Percentiles rank a stretch among this genome's conserved stretches.
These are phyloP conservation scores for Stemphylium vesicarium DNA, from an alignment of 2,329 filamentous ascomycete genomes.

Conservation along the genomic window DNA sequence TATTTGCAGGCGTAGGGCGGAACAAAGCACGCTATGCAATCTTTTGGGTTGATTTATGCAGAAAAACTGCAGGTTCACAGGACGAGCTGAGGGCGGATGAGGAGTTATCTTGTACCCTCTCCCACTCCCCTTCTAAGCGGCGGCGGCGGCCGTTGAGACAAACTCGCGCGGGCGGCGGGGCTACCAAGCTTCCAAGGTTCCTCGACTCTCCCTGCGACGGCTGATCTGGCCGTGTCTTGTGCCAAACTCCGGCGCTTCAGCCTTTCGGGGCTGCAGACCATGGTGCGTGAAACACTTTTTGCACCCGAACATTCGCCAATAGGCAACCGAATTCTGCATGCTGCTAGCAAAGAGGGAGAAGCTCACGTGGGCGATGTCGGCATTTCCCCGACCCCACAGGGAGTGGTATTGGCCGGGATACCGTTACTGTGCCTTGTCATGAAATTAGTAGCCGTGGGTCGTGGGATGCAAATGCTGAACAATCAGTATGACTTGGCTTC, in stretches of 20 bases:
- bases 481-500: constrained; percentile 13
- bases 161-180: constrained; percentile 12
- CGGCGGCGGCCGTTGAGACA: constrained; percentile 10
- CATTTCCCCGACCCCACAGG: constrained; percentile 20
- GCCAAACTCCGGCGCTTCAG: constrained; percentile 6
- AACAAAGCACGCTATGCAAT: not conserved
- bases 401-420: not conserved
- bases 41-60: not conserved
- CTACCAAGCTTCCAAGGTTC: constrained; percentile 4
- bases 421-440: constrained; percentile 6
- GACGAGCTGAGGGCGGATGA: not conserved
- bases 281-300: constrained; percentile 27
- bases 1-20: constrained; percentile 1
- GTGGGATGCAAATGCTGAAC: constrained; percentile 24
- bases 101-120: constrained; percentile 10
- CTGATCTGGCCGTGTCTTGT: constrained; percentile 2
- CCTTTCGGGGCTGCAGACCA: constrained; percentile 19
- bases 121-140: not conserved
- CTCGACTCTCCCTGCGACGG: constrained; percentile 1
- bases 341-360: constrained; percentile 2
- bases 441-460: constrained; percentile 11
- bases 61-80: not conserved
- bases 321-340: constrained; percentile 1
- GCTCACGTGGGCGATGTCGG: constrained; percentile 27
- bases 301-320: constrained; percentile 16